Percentiles rank a stretch among this genome's conserved stretches.
Evolutionary conservation across 1,284 basidiomycete species (phyloP).

Genomic region (Peniophora sp.): DNA sequence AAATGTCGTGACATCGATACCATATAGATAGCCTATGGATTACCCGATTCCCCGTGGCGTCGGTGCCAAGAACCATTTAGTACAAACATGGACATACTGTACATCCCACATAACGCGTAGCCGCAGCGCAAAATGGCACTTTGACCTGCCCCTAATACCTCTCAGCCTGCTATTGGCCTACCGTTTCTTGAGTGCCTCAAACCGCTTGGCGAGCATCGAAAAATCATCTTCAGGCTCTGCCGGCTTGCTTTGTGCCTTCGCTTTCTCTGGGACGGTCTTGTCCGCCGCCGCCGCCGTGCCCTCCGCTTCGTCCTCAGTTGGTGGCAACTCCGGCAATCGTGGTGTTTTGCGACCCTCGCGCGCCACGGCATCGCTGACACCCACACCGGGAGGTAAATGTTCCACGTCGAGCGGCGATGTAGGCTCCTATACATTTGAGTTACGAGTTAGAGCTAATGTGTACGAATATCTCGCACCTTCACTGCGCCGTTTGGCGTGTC

Average conservation of each 20-base stretch:
- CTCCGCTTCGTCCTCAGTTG: conserved; percentile 31
- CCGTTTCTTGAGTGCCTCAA: conserved; percentile 74
- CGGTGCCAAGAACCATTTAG: too few relatives aligned
- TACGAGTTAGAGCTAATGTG: neutral
- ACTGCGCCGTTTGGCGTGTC: conserved; percentile 23
- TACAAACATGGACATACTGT: too few relatives aligned
- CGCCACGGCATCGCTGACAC: conserved; percentile 16
- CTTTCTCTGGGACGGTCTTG: conserved; percentile 13
- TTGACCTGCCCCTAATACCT: conserved; percentile 6
- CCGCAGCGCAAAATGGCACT: neutral
- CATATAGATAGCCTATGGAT: too few relatives aligned
- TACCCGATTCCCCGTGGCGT: too few relatives aligned
- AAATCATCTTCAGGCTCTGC: conserved; percentile 56
- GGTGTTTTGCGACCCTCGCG: conserved; percentile 24
- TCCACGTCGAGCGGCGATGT: neutral
- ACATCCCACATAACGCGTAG: too few relatives aligned
- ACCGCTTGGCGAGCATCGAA: conserved; percentile 60
- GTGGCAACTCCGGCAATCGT: conserved; percentile 40
- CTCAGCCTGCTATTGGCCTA: conserved; percentile 23
- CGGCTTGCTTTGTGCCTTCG: conserved; percentile 2
- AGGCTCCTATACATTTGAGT: conserved; percentile 6
- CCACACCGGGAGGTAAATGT: neutral
- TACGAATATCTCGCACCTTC: conserved; percentile 17
- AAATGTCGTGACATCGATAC: too few relatives aligned
- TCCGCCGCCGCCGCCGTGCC: conserved; percentile 13